phyloP scores from a whole-genome alignment of 345 rosid genomes.

The Microcos paniculata region DNA sequence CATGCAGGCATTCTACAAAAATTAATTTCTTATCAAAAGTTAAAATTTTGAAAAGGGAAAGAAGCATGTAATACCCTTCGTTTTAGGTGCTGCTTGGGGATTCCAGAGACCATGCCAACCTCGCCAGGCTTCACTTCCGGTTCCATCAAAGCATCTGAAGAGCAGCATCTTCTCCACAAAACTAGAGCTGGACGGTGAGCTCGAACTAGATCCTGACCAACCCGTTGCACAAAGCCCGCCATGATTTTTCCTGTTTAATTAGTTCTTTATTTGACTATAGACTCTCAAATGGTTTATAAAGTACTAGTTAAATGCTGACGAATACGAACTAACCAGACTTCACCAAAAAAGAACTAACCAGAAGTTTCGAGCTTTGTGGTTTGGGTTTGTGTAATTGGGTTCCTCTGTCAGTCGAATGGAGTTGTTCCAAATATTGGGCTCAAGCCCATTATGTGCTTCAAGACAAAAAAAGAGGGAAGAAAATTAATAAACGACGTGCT shows the following conservation, averaged over 20 bases:
- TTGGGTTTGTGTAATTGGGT: background rate
- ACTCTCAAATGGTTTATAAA: background rate
- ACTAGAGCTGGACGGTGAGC: background rate
- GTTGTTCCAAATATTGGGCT: background rate
- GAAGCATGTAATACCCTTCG: constrained; percentile 42
- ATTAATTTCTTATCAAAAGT: background rate
- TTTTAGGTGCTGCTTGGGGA: constrained; percentile 78
- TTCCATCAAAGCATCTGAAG: constrained; percentile 70
- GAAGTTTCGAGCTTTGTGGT: constrained; percentile 6
- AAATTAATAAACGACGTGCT: background rate
- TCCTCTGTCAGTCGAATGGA: background rate
- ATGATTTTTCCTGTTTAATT: background rate
- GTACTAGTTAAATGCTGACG: background rate
- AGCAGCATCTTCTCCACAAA: constrained; percentile 21
- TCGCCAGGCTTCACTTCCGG: constrained; percentile 60
- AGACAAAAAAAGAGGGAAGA: background rate
- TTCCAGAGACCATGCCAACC: constrained; percentile 88
- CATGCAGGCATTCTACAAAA: background rate
- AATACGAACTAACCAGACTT: background rate
- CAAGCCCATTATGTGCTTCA: background rate
- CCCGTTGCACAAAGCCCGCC: background rate
- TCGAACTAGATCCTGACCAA: background rate
- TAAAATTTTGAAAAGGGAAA: background rate
- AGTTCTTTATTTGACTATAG: background rate
- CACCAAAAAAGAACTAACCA: no score